These are phyloP conservation scores for Nitzschia sp. DNA, from an alignment of 108 stramenopile species.

Conservation along the genomic window DNA sequence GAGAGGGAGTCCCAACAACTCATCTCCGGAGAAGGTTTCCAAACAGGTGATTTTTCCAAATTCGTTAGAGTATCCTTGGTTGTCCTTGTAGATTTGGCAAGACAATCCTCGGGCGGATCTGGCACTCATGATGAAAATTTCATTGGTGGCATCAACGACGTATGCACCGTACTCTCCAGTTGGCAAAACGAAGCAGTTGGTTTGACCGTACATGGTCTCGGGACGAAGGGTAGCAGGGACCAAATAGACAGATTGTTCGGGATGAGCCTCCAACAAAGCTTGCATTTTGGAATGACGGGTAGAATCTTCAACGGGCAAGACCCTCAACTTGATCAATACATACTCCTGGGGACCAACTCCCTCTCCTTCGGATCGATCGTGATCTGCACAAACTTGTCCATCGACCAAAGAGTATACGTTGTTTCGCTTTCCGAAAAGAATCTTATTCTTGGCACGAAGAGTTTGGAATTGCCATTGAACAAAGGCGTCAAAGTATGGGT, in stretches of 20 bases:
- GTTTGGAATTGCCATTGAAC: slow-evolving; percentile 96
- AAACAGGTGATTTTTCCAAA: slow-evolving; percentile 82
- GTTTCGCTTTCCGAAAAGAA: slow-evolving; percentile 94
- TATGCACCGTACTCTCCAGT: slow-evolving; percentile 97
- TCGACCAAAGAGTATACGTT: slow-evolving; percentile 94
- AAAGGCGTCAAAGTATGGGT: slow-evolving; percentile 97
- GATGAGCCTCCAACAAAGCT: slow-evolving; percentile 48
- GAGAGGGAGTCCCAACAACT: slow-evolving; percentile 92
- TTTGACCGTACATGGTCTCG: slow-evolving; percentile 99
- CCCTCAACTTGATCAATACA: slow-evolving; percentile 93
- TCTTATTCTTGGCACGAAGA: slow-evolving; percentile 70
- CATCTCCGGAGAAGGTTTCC: slow-evolving; percentile 83
- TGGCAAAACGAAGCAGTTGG: slow-evolving; percentile 98
- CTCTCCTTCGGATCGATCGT: slow-evolving; percentile 96
- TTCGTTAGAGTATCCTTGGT: slow-evolving; percentile 74
- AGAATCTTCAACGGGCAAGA: slow-evolving; percentile 82
- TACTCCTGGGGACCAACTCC: slow-evolving; percentile 98
- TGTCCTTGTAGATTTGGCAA: slow-evolving; percentile 81
- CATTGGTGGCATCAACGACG: slow-evolving; percentile 81
- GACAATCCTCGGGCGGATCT: slow-evolving; percentile 89
- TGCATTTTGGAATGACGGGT: slow-evolving; percentile 71
- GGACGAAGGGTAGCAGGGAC: slow-evolving; percentile 98
- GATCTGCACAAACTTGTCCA: slow-evolving; percentile 98
- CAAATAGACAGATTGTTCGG: slow-evolving; percentile 71
- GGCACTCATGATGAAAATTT: slow-evolving; percentile 90